Base-by-base conservation (phyloP, 1,139 yeast genomes). In the Kluyveromyces sp. region DNA sequence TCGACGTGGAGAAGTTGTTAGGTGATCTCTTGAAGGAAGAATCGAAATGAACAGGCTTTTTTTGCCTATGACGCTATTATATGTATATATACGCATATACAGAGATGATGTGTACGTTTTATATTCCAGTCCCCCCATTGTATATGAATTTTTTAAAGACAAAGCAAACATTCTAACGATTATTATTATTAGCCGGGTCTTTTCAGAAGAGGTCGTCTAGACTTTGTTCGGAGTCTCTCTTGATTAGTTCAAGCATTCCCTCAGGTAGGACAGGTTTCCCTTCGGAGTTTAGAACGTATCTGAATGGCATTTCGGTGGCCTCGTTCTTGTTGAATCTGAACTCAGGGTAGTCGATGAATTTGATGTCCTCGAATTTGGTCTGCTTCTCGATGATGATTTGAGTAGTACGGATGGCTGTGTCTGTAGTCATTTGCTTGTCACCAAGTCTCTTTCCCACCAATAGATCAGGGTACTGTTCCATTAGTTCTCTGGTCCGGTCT, bases 221-320 rank as follows among this genome's bases (percentile, higher is more conserved):
- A 41, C 80, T 77, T 64, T 84, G 87, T 52, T 83, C 87, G 2
- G 95, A 82, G 61, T 92, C 98, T 56, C 77, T 77, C 60, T 83
- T 82, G 59, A 92, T 90, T 63, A 90, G 75, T 39, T 83, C 82
- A 52, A 87, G 71, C 97, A 92, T 90, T 0, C 97, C 97, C 51
- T 77, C 76, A 1, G 98, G 98, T 60, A 92, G 72, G 25, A 92
- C 84, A 1, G 97, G 97, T 52, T 75, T 74, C 3, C 79, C 79
- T 2, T 75, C 59, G 25, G 50, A 41, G 3, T 67, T 71, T 48
- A 81, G 69, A 31, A 92, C 83, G 59, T 92, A 92, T 61, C 97
- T 74, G 70, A 92, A 92, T 3, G 98, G 98, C 98, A 92, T 92
- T 63, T 92, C 97, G 0, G 96, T 89, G 4, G 95, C 85, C 66